phyloP scores from a whole-genome alignment of 768 basidiomycete species.

The Asterophora lycoperdoides region DNA sequence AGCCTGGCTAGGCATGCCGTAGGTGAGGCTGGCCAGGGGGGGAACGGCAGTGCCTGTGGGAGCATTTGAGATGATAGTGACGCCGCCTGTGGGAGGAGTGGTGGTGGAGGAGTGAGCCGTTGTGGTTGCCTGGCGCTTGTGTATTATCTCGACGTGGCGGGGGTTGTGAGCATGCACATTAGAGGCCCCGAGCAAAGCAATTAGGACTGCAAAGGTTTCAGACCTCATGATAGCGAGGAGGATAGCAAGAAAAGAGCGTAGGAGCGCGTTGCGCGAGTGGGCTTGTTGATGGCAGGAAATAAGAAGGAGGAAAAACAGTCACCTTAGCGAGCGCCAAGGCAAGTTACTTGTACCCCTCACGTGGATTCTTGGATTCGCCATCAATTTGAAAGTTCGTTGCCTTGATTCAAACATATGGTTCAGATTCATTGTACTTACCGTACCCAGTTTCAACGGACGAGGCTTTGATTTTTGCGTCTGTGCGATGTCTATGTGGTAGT shows the following conservation, averaged over 20 bases:
- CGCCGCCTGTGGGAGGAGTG: constrained; percentile 2
- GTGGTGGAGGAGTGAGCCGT: background rate
- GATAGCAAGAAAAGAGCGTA: constrained; percentile 12
- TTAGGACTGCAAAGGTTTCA: constrained; percentile 8
- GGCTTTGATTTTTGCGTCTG: too few relatives aligned
- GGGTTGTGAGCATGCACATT: constrained; percentile 22
- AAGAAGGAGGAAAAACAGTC: background rate
- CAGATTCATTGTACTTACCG: too few relatives aligned
- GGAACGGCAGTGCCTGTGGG: constrained; percentile 48
- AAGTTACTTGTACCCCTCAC: background rate
- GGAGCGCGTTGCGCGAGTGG: constrained; percentile 13
- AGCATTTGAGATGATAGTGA: constrained; percentile 42
- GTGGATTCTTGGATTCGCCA: too few relatives aligned
- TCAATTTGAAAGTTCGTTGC: too few relatives aligned
- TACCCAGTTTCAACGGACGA: too few relatives aligned
- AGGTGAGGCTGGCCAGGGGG: constrained; percentile 53
- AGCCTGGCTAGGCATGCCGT: constrained; percentile 56
- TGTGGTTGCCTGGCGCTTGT: constrained; percentile 35
- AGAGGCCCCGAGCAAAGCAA: constrained; percentile 17
- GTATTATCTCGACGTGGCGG: constrained; percentile 21
- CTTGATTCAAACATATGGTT: too few relatives aligned
- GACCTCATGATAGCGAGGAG: constrained; percentile 18
- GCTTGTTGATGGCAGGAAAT: constrained; percentile 7
- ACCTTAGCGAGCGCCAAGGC: background rate
- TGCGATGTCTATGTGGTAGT: too few relatives aligned